A percentile compares a stretch with the other conserved stretches of the same genome.
Conservation (phyloP, 2,329 filamentous ascomycete genomes). For the Exophiala sp. region DNA sequence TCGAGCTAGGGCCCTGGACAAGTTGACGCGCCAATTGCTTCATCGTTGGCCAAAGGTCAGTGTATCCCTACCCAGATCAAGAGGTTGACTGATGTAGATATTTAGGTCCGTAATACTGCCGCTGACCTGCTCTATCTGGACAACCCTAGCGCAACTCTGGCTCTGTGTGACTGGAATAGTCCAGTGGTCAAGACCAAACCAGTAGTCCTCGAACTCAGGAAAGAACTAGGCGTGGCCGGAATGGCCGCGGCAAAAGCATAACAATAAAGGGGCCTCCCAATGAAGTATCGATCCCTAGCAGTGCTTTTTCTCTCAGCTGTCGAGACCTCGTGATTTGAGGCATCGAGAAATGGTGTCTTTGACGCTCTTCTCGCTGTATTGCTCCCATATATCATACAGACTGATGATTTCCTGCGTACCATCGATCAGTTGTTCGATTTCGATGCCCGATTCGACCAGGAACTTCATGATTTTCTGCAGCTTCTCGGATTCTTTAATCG, state of each 20-base stretch:
- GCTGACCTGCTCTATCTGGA: slow-evolving; percentile 27
- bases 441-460: slow-evolving; percentile 78
- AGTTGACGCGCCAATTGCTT: slow-evolving; percentile 25
- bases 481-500: slow-evolving; percentile 44
- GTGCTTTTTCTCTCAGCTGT: no score
- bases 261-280: no score
- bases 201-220: slow-evolving; percentile 24
- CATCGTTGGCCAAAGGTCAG: slow-evolving; percentile 27
- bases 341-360: slow-evolving; percentile 59
- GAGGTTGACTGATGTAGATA: slow-evolving; percentile 1
- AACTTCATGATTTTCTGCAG: slow-evolving; percentile 68
- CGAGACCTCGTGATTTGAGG: slow-evolving; percentile 54
- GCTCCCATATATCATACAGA: slow-evolving; percentile 71
- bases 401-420: slow-evolving; percentile 88
- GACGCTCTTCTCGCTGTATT: slow-evolving; percentile 58
- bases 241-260: neutral
- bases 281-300: no score
- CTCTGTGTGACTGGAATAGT: slow-evolving; percentile 25
- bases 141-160: slow-evolving; percentile 15
- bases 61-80: neutral
- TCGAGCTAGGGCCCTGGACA: slow-evolving; percentile 19
- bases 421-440: slow-evolving; percentile 78
- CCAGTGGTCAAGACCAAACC: slow-evolving; percentile 20
- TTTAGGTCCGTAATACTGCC: slow-evolving; percentile 22
- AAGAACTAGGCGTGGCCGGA: slow-evolving; percentile 21